Conservation (phyloP, 176 grass and related monocot genomes). For the Musa schizocarpa region DNA sequence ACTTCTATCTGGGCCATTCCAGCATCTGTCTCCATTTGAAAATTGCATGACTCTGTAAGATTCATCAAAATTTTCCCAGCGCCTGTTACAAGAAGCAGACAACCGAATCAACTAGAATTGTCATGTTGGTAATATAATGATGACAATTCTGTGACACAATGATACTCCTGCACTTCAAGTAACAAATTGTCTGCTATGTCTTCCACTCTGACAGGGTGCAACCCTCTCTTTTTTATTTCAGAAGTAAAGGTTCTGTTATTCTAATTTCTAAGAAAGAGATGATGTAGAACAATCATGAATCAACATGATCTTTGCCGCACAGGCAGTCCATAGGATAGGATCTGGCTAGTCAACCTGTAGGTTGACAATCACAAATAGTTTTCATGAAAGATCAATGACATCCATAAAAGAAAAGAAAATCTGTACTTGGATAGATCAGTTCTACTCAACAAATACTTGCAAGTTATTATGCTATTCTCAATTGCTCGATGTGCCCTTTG, state of each 20-base stretch:
- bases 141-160: neutral
- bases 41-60: conserved; percentile 77
- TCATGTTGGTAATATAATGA: neutral
- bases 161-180: neutral
- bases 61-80: conserved; percentile 95
- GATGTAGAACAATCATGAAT: too few species aligned
- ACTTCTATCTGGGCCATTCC: conserved; percentile 95
- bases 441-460: too few species aligned
- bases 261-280: too few species aligned
- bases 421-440: too few species aligned
- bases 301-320: too few species aligned
- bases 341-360: too few species aligned
- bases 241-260: too few species aligned
- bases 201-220: neutral
- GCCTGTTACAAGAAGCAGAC: conserved; percentile 26
- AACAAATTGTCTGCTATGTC: neutral
- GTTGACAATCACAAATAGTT: too few species aligned
- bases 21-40: conserved; percentile 78
- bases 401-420: too few species aligned
- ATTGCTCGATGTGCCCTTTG: neutral
- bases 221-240: too few species aligned
- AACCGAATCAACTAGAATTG: neutral
- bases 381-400: too few species aligned
- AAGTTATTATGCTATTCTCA: neutral
- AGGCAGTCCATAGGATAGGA: too few species aligned